Conservation (phyloP, 1,284 basidiomycete species). For the Phylloboletellus chloephorus region DNA sequence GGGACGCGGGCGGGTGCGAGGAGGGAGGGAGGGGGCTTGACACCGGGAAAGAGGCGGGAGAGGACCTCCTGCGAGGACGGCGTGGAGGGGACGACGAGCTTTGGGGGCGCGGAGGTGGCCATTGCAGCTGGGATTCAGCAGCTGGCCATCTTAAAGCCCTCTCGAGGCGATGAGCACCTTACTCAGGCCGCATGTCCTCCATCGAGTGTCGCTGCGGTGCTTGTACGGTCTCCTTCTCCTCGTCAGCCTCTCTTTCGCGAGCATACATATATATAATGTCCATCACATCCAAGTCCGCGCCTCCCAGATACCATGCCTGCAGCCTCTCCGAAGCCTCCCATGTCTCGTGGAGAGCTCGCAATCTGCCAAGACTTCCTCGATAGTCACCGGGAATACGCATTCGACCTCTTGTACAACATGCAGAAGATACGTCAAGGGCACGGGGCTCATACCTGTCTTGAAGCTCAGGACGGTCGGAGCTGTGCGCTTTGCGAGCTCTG, state of each 20-base stretch:
- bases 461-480: neutral
- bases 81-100: slow-evolving; percentile 15
- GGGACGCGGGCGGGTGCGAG: slow-evolving; percentile 38
- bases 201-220: slow-evolving; percentile 1
- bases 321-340: neutral
- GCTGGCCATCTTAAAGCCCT: slow-evolving; percentile 10
- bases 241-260: too few relatives aligned
- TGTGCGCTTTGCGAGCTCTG: slow-evolving; percentile 17
- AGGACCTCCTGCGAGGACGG: slow-evolving; percentile 20
- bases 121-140: slow-evolving; percentile 6
- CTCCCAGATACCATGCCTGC: slow-evolving; percentile 7
- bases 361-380: slow-evolving; percentile 17
- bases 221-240: neutral
- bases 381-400: slow-evolving; percentile 8
- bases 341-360: slow-evolving; percentile 17
- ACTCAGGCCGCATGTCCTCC: too few relatives aligned
- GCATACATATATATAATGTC: too few relatives aligned
- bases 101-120: slow-evolving; percentile 26
- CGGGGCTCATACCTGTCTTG: neutral
- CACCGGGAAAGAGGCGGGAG: slow-evolving; percentile 36
- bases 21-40: slow-evolving; percentile 33
- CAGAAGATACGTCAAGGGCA: slow-evolving; percentile 9
- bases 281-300: too few relatives aligned
- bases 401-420: slow-evolving; percentile 11
- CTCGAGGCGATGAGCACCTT: slow-evolving; percentile 1